phyloP scores from a whole-genome alignment of 345 rosid species.

The Ceriops zippeliana region DNA sequence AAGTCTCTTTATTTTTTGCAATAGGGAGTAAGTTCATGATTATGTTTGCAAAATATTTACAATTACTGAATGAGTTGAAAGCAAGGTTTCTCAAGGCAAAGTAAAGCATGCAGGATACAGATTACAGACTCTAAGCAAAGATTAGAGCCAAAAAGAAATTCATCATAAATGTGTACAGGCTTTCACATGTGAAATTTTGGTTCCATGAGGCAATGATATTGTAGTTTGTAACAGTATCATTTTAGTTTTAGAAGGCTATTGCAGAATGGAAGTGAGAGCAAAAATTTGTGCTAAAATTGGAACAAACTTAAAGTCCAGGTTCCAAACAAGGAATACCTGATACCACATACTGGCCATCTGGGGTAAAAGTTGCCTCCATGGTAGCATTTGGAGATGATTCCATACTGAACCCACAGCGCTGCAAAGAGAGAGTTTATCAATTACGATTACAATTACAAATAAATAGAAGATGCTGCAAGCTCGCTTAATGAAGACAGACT shows the following conservation, averaged over 20 bases:
- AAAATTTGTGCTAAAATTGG: not conserved
- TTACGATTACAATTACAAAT: not conserved
- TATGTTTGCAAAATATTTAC: not conserved
- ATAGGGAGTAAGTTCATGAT: not conserved
- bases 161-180: not conserved
- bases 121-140: not conserved
- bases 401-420: conserved; percentile 88
- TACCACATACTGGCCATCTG: conserved; percentile 89
- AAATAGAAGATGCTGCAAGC: not conserved
- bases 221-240: not conserved
- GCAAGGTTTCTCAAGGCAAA: not conserved
- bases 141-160: not conserved
- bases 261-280: not conserved
- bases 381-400: conserved; percentile 80
- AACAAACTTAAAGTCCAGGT: conserved; percentile 2
- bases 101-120: not conserved
- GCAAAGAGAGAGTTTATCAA: conserved; percentile 25
- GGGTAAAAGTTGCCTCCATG: conserved; percentile 88
- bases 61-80: not conserved
- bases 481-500: not conserved
- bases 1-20: not conserved
- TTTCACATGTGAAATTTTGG: not conserved
- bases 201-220: not conserved
- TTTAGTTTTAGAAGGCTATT: not conserved
- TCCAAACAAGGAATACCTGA: conserved; percentile 53